These are phyloP conservation scores for Metschnikowia dekortorum DNA, from an alignment of 805 yeast genomes.

Conservation along the genomic window DNA sequence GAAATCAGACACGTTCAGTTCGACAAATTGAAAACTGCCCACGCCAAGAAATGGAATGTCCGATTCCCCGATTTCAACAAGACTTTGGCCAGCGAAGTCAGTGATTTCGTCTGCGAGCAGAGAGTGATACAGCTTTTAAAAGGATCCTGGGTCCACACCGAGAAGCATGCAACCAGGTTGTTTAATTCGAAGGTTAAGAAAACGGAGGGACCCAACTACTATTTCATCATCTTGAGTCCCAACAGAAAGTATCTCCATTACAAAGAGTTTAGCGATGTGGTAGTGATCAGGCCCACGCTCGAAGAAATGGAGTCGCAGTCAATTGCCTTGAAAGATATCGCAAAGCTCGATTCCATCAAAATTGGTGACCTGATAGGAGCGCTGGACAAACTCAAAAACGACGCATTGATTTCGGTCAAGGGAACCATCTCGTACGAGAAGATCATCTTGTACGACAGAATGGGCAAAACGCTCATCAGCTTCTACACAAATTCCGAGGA, in stretches of 20 bases:
- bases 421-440: slow-evolving; percentile 57
- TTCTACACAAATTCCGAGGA: slow-evolving; percentile 71
- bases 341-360: slow-evolving; percentile 47
- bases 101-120: slow-evolving; percentile 71
- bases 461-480: slow-evolving; percentile 42
- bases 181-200: slow-evolving; percentile 17
- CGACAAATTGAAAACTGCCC: slow-evolving; percentile 31
- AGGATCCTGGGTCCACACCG: slow-evolving; percentile 79
- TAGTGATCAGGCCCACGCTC: slow-evolving; percentile 48
- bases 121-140: slow-evolving; percentile 64
- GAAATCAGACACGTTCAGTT: slow-evolving; percentile 56
- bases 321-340: slow-evolving; percentile 50
- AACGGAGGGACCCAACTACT: slow-evolving; percentile 32
- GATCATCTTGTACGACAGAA: slow-evolving; percentile 46
- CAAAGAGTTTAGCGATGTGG: slow-evolving; percentile 51
- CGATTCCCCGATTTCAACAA: slow-evolving; percentile 47
- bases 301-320: slow-evolving; percentile 52
- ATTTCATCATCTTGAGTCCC: slow-evolving; percentile 61
- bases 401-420: slow-evolving; percentile 48
- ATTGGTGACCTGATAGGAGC: slow-evolving; percentile 40
- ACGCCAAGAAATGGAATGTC: slow-evolving; percentile 40
- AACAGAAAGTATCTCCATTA: slow-evolving; percentile 57
- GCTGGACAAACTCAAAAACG: slow-evolving; percentile 39
- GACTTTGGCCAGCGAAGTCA: slow-evolving; percentile 51
- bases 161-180: slow-evolving; percentile 42